phyloP scores from a whole-genome alignment of 2,329 filamentous ascomycete genomes.

The Fusarium sp. region DNA sequence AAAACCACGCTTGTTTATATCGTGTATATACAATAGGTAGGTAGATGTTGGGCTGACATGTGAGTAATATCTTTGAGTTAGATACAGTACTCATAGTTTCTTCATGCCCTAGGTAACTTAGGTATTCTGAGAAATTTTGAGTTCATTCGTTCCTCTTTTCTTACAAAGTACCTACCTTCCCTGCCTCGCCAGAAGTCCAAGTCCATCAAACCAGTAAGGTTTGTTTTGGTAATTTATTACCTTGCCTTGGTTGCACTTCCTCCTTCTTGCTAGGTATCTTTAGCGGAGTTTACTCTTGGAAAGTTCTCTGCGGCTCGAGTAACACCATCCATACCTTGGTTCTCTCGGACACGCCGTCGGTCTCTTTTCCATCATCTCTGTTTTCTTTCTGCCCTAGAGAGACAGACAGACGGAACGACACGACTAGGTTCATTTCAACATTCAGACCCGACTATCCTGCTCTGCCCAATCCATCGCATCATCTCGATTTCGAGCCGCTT shows the following conservation, averaged over 20 bases:
- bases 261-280: conserved; percentile 13
- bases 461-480: conserved; percentile 19
- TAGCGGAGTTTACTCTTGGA: conserved; percentile 14
- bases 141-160: conserved; percentile 18
- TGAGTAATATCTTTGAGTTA: conserved; percentile 21
- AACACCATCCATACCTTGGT: conserved; percentile 15
- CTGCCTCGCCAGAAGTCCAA: conserved; percentile 6
- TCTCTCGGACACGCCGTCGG: conserved; percentile 24
- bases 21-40: conserved; percentile 23
- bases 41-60: conserved; percentile 16
- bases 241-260: conserved; percentile 3
- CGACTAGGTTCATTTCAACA: conserved; percentile 25
- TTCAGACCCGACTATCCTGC: conserved; percentile 20
- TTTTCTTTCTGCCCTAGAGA: conserved; percentile 11
- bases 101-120: background rate
- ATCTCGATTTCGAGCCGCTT: conserved; percentile 23
- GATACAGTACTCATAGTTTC: conserved; percentile 20
- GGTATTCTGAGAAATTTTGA: background rate
- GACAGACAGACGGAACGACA: conserved; percentile 17
- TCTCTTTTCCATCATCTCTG: conserved; percentile 15
- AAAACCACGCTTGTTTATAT: conserved; percentile 15
- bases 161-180: conserved; percentile 3
- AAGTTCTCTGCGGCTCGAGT: conserved; percentile 34
- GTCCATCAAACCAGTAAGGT: background rate
- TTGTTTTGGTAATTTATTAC: conserved; percentile 1